A percentile compares a stretch with the other conserved stretches of the same genome.
Conservation (phyloP, 495 filamentous ascomycete genomes). For the Choiromyces venosus region DNA sequence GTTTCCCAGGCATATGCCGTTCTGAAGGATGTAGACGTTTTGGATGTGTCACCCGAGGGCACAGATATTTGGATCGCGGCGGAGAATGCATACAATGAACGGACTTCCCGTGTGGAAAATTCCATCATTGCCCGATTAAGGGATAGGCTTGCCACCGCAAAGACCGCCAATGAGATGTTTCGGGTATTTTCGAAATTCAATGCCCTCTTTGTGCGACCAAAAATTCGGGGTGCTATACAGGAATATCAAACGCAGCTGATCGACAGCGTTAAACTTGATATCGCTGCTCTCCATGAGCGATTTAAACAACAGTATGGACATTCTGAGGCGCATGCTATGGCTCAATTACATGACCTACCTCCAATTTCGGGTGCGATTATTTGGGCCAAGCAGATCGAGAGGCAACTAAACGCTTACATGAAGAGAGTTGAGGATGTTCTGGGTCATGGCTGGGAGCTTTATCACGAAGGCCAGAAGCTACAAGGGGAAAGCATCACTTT, state of each 20-base stretch:
- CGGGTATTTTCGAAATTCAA: slow-evolving; percentile 99
- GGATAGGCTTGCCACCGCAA: slow-evolving; percentile 89
- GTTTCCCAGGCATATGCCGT: slow-evolving; percentile 90
- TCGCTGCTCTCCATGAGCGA: slow-evolving; percentile 83
- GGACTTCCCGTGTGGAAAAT: slow-evolving; percentile 93
- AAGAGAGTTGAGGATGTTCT: slow-evolving; percentile 94
- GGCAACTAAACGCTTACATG: slow-evolving; percentile 92
- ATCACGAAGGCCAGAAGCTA: slow-evolving; percentile 90
- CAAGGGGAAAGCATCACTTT: slow-evolving; percentile 83
- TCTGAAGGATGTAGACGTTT: slow-evolving; percentile 85
- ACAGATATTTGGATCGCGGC: slow-evolving; percentile 85
- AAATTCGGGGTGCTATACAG: slow-evolving; percentile 93
- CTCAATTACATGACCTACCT: slow-evolving; percentile 87
- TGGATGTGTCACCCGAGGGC: slow-evolving; percentile 84
- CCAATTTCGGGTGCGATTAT: slow-evolving; percentile 95
- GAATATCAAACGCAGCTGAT: slow-evolving; percentile 97
- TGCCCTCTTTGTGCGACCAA: slow-evolving; percentile 91
- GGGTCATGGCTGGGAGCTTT: slow-evolving; percentile 85
- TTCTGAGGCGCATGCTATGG: slow-evolving; percentile 96
- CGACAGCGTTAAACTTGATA: slow-evolving; percentile 93
- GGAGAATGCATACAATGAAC: slow-evolving; percentile 92
- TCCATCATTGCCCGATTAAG: slow-evolving; percentile 93
- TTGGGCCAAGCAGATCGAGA: slow-evolving; percentile 94
- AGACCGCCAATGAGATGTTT: slow-evolving; percentile 98
- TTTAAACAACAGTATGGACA: slow-evolving; percentile 99